Evolutionary conservation across 495 filamentous ascomycete genomes (phyloP).

Genomic region (Penicillium desertorum): DNA sequence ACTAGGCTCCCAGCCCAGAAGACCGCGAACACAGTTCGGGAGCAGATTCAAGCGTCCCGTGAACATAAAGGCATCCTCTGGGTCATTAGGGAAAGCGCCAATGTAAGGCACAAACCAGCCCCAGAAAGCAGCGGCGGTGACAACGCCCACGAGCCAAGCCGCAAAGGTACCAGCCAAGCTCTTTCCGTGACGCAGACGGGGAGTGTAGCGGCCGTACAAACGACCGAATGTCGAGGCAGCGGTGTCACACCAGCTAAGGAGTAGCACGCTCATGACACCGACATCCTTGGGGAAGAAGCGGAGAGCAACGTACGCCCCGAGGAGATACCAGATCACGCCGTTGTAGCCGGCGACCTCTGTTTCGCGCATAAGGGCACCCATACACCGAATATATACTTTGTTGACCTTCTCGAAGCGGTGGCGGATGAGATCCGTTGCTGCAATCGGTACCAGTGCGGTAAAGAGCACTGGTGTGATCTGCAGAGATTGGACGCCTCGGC

Average conservation of each 20-base stretch:
- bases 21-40: constrained; percentile 46
- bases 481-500: constrained; percentile 66
- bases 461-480: constrained; percentile 83
- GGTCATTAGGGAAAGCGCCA: constrained; percentile 64
- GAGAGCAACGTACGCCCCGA: constrained; percentile 83
- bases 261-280: constrained; percentile 80
- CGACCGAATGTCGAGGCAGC: constrained; percentile 92
- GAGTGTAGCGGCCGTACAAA: constrained; percentile 80
- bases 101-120: constrained; percentile 74
- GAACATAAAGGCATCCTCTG: constrained; percentile 75
- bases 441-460: constrained; percentile 81
- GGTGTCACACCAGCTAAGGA: constrained; percentile 97
- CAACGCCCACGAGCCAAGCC: constrained; percentile 74
- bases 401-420: constrained; percentile 81
- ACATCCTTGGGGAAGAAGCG: constrained; percentile 91
- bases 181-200: constrained; percentile 80
- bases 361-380: constrained; percentile 95
- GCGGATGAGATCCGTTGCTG: constrained; percentile 75
- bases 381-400: constrained; percentile 73
- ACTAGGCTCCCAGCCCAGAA: constrained; percentile 44
- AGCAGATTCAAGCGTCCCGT: constrained; percentile 69
- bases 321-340: constrained; percentile 93
- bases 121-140: constrained; percentile 83
- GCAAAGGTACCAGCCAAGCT: constrained; percentile 85
- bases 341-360: constrained; percentile 91